Evolutionary conservation across 148 eudicot genomes (phyloP).

Genomic region (Cornus kousa): DNA sequence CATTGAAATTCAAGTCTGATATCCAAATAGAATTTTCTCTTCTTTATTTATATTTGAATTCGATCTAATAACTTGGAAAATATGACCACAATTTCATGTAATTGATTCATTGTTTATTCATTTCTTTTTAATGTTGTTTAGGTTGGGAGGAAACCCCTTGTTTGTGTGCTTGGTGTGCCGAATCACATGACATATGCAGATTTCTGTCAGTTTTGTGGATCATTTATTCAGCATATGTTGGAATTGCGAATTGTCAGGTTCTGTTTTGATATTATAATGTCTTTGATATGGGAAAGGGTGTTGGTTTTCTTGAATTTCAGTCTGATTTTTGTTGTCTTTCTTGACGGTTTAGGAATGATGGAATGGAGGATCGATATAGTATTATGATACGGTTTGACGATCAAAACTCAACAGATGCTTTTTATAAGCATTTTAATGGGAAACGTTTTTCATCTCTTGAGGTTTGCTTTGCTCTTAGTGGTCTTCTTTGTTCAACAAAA

Average conservation of each 20-base stretch:
- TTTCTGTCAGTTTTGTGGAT: slow-evolving; percentile 93
- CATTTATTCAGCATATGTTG: slow-evolving; percentile 81
- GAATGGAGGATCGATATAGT: slow-evolving; percentile 77
- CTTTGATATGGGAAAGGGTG: not conserved
- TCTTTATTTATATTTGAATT: too few relatives aligned
- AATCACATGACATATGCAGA: slow-evolving; percentile 99
- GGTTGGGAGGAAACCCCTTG: slow-evolving; percentile 81
- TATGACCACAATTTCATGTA: too few relatives aligned
- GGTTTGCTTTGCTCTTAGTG: slow-evolving; percentile 44
- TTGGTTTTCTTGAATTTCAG: slow-evolving; percentile 4
- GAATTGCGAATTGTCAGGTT: slow-evolving; percentile 98
- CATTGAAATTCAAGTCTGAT: too few relatives aligned
- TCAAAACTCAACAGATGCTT: slow-evolving; percentile 72
- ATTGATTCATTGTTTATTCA: not conserved
- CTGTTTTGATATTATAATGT: slow-evolving; percentile 8
- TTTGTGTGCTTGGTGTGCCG: slow-evolving; percentile 90
- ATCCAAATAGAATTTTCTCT: too few relatives aligned
- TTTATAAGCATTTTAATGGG: slow-evolving; percentile 81
- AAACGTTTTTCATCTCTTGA: slow-evolving; percentile 78
- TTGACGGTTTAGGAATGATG: slow-evolving; percentile 60
- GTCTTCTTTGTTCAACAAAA: not conserved
- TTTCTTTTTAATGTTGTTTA: slow-evolving; percentile 18
- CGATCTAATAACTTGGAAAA: too few relatives aligned
- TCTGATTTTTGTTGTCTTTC: slow-evolving; percentile 13
- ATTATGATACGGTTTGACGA: slow-evolving; percentile 72